Evolutionary conservation across 106 monocot species (phyloP).

Genomic region (Vanilla planifolia): DNA sequence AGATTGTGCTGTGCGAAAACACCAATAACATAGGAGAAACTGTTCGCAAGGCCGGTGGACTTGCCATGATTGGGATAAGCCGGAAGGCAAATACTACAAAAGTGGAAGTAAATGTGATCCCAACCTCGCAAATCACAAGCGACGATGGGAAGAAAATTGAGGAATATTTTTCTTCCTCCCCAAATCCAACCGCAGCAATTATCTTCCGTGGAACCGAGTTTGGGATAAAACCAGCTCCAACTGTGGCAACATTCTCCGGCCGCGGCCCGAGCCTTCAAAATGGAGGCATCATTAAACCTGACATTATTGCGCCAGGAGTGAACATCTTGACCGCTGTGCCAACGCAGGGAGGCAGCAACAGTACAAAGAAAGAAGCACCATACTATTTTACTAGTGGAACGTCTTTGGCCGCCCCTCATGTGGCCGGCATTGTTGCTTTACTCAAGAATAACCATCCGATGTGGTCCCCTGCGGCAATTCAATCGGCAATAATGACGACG

Average conservation of each 20-base stretch:
- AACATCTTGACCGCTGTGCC: constrained; percentile 44
- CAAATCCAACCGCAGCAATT: constrained; percentile 18
- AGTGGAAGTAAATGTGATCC: neutral
- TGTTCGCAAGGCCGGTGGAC: neutral
- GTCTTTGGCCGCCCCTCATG: constrained; percentile 50
- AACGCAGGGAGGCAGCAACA: neutral
- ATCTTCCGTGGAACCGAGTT: constrained; percentile 23
- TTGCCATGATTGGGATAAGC: neutral
- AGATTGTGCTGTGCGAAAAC: neutral
- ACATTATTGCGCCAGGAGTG: constrained; percentile 36
- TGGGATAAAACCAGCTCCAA: constrained; percentile 12
- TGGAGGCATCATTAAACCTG: constrained; percentile 33
- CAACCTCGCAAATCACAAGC: constrained; percentile 3
- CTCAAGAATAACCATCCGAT: constrained; percentile 1
- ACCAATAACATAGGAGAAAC: neutral
- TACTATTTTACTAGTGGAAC: constrained; percentile 30
- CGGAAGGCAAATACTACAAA: neutral
- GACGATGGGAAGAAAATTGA: neutral
- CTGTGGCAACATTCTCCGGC: constrained; percentile 23
- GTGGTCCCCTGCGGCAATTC: constrained; percentile 2
- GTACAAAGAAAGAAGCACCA: neutral
- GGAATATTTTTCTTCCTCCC: neutral
- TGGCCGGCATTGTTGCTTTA: constrained; percentile 21
- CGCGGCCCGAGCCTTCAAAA: constrained; percentile 23
- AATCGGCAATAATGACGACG: constrained; percentile 15